phyloP scores from a whole-genome alignment of 768 basidiomycete genomes.

The Obba rivulosa region DNA sequence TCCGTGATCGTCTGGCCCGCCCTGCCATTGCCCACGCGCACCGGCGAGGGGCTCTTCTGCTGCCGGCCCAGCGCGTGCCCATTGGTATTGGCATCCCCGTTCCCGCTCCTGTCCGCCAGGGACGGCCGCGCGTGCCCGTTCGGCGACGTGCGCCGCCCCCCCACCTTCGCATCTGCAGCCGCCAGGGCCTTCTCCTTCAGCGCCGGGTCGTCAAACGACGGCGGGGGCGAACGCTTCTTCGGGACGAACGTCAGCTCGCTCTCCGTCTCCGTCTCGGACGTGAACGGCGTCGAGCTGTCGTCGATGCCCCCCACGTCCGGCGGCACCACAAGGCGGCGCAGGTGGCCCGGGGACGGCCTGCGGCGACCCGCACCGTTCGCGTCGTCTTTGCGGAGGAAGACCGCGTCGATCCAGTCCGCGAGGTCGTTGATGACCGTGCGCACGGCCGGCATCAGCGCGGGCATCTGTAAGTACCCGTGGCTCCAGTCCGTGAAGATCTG shows the following conservation, averaged over 20 bases:
- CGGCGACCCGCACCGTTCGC: background rate
- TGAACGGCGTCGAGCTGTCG: constrained; percentile 25
- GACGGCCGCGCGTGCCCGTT: background rate
- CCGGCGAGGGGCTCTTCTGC: constrained; percentile 1
- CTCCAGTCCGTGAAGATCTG: constrained; percentile 95
- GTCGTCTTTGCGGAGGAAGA: constrained; percentile 39
- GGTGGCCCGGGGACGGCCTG: background rate
- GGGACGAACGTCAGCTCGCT: constrained; percentile 71
- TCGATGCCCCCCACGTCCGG: background rate
- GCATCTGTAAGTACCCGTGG: constrained; percentile 97
- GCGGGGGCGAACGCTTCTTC: constrained; percentile 34
- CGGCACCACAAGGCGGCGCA: no score
- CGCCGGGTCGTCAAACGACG: constrained; percentile 11
- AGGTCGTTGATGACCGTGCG: constrained; percentile 73
- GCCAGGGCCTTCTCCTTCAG: background rate
- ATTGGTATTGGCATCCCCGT: background rate
- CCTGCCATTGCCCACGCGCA: constrained; percentile 20
- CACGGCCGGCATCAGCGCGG: constrained; percentile 77
- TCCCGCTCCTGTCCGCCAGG: background rate
- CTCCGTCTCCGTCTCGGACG: constrained; percentile 53
- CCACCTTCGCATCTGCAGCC: background rate
- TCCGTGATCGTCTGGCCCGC: constrained; percentile 72
- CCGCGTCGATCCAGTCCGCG: constrained; percentile 86
- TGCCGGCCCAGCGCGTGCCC: background rate
- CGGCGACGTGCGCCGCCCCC: background rate